Percentiles rank a stretch among this genome's conserved stretches.
Evolutionary conservation across 768 basidiomycete species (phyloP).

Genomic region (Lentinula sp.): DNA sequence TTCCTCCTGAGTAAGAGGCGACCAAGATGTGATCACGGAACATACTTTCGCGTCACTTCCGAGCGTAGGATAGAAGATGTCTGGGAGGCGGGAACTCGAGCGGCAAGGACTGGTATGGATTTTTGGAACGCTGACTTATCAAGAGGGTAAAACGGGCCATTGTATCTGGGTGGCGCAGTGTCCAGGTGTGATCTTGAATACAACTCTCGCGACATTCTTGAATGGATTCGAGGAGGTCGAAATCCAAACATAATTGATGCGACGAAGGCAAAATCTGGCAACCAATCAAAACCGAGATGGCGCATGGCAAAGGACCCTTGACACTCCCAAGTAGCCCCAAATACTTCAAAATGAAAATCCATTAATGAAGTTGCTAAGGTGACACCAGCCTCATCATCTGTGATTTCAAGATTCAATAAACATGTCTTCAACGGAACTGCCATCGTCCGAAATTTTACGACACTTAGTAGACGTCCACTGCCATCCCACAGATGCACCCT

Average conservation of each 20-base stretch:
- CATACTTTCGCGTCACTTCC: constrained; percentile 53
- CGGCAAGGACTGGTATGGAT: constrained; percentile 62
- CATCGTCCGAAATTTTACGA: constrained; percentile 34
- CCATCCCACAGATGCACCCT: constrained; percentile 78
- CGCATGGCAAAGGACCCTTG: background rate
- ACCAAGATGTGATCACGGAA: constrained; percentile 5
- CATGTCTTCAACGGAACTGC: constrained; percentile 12
- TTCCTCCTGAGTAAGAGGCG: background rate
- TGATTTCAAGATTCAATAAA: background rate
- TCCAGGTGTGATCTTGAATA: constrained; percentile 12
- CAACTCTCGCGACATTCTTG: background rate
- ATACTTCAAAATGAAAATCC: background rate
- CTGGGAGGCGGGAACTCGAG: constrained; percentile 50
- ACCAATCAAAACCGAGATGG: background rate
- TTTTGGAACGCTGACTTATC: constrained; percentile 62
- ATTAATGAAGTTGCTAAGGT: background rate
- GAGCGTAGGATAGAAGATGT: constrained; percentile 53
- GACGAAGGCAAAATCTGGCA: background rate
- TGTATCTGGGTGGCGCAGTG: constrained; percentile 37
- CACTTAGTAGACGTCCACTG: constrained; percentile 88
- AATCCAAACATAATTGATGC: background rate
- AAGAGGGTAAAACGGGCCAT: constrained; percentile 44
- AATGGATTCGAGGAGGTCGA: background rate
- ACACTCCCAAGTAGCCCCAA: background rate
- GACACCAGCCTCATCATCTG: background rate